Base-by-base conservation (phyloP, 768 basidiomycete species). In the Auricularia sp. region DNA sequence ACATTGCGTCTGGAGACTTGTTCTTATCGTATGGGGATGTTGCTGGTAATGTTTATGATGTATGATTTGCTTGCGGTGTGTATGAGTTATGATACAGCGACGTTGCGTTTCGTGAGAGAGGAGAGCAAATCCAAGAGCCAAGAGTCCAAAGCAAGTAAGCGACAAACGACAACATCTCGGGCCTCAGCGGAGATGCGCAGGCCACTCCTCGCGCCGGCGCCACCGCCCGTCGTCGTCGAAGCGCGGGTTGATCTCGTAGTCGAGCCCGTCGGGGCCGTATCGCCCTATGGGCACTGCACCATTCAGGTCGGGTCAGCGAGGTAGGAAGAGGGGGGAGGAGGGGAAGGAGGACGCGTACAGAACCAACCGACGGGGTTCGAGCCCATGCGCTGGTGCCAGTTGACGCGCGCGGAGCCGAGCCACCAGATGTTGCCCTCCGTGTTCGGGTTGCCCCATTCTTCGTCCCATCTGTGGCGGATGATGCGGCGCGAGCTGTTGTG, bases 351-450 rank as follows among this genome's bases (percentile, higher is more conserved):
- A n/a, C n/a, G 85, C 88, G 82, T 74, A 95, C 94, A 76, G 67
- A 94, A 80, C 94, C 94, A 97, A 45, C 86, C 84, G 73, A 81
- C 80, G 64, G 74, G 73, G 65, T 77, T 82, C 39, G 69, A 74
- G 8, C 94, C 94, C 92, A 98, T 96, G 54, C 89, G 87, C 61
- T 84, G 82, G 68, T 82, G 81, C 94, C 94, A 97, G 68, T 87
- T 88, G 54, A 75, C 77, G 61, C 78, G 73, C 56, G 69, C 66
- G 67, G 79, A 83, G 34, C 90, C 94, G 42, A 84, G 75, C 86
- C 88, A 92, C 94, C 94, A 98, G 6, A 95, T 74, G 71, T 94
- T 87, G 0, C 89, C 93, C 71, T 95, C 94, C 36, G 79, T 83
- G 6, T 80, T 78, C 0, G 90, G 77, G 35, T 79, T 75, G 0